Percentiles rank a stretch among this genome's conserved stretches.
Evolutionary conservation across 2,329 filamentous ascomycete genomes (phyloP).

Genomic region (Ophiostoma ips): DNA sequence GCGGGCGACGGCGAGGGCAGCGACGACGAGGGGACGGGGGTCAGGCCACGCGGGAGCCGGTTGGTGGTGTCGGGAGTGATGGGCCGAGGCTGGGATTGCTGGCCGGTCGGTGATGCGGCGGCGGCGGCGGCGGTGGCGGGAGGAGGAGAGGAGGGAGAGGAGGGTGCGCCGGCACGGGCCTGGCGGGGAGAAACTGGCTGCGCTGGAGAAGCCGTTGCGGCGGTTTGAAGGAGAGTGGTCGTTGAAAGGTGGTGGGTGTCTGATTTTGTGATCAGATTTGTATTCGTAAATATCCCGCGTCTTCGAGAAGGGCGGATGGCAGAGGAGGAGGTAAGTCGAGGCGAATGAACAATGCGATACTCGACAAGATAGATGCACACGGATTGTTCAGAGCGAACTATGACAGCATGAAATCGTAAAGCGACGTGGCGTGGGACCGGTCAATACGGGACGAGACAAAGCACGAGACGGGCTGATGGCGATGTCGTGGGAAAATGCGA

Average conservation of each 20-base stretch:
- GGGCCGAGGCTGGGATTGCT: not conserved
- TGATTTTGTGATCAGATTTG: too few species aligned
- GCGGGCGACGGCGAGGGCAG: not conserved
- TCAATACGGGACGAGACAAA: not conserved
- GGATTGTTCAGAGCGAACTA: not conserved
- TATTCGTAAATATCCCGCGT: not conserved
- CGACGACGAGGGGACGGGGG: not conserved
- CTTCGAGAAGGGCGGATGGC: not conserved
- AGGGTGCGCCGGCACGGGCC: constrained; percentile 12
- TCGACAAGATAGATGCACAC: not conserved
- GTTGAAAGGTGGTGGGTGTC: not conserved
- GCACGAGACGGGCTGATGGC: not conserved
- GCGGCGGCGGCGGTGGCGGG: constrained; percentile 10
- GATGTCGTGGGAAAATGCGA: not conserved
- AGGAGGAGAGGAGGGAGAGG: not conserved
- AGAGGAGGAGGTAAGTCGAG: not conserved
- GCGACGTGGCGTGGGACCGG: not conserved
- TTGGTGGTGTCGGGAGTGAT: not conserved
- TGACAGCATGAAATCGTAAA: not conserved
- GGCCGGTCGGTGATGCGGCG: not conserved
- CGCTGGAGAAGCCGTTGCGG: constrained; percentile 30
- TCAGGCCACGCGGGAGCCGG: not conserved
- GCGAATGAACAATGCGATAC: not conserved
- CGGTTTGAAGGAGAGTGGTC: constrained; percentile 15
- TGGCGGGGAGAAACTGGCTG: constrained; percentile 21